Evolutionary conservation across 1,284 basidiomycete species (phyloP).

Genomic region (Moesziomyces globuligerus): DNA sequence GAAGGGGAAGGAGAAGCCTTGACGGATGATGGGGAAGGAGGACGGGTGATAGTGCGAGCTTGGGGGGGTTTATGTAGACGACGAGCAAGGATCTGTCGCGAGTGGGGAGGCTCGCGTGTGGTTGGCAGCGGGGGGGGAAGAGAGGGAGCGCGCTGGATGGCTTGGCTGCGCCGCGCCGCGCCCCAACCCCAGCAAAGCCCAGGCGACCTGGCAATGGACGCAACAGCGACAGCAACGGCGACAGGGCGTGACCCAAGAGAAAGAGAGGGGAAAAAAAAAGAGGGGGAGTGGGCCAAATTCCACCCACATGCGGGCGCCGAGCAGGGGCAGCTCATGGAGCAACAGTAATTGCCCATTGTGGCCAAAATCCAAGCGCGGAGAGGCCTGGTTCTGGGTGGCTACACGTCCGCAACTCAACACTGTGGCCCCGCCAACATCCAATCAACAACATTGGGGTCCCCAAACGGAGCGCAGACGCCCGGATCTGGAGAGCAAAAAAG

Average conservation of each 20-base stretch:
- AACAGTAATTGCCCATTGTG: neutral
- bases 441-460: slow-evolving; percentile 31
- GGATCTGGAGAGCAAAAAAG: slow-evolving; percentile 16
- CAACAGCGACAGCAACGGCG: neutral
- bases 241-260: neutral
- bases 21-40: slow-evolving; percentile 26
- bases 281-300: neutral
- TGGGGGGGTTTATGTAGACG: slow-evolving; percentile 40
- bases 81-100: slow-evolving; percentile 1
- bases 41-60: neutral
- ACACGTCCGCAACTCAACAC: neutral
- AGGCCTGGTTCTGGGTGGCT: neutral
- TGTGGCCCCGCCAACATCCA: slow-evolving; percentile 13
- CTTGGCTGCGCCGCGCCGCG: too few species aligned
- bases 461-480: slow-evolving; percentile 8
- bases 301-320: neutral
- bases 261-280: neutral
- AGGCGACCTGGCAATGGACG: too few species aligned
- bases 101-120: neutral
- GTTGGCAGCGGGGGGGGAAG: neutral
- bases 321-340: neutral
- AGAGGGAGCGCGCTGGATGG: neutral
- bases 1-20: slow-evolving; percentile 13
- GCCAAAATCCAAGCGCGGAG: too few species aligned
- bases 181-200: too few species aligned